Conservation (phyloP, 2,329 filamentous ascomycete genomes). For the Fusarium buxicola region DNA sequence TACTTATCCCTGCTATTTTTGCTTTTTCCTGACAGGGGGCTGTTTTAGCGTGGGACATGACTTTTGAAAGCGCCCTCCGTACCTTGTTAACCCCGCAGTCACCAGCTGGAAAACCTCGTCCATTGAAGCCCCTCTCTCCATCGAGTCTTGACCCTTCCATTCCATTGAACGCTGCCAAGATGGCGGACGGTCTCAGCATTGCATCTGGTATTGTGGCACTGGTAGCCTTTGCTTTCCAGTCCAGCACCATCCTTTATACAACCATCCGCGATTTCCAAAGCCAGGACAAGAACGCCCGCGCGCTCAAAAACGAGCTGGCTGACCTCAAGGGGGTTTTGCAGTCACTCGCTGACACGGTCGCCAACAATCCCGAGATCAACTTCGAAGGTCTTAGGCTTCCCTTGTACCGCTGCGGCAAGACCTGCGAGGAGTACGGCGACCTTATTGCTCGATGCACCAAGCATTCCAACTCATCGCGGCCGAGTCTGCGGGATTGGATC, state of each 20-base stretch:
- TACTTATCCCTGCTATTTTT: no score
- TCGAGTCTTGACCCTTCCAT: no score
- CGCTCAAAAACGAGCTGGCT: conserved; percentile 55
- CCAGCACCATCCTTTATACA: conserved; percentile 28
- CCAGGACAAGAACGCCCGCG: conserved; percentile 49
- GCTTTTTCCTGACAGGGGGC: no score
- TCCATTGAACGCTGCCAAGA: no score
- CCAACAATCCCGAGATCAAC: conserved; percentile 15
- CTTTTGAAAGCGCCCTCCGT: no score
- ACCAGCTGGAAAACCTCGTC: no score
- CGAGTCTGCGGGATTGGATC: conserved; percentile 59
- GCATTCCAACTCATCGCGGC: conserved; percentile 49
- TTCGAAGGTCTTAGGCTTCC: conserved; percentile 47
- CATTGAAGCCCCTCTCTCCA: no score
- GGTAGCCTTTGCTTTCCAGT: conserved; percentile 37
- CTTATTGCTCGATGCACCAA: conserved; percentile 51
- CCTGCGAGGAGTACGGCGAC: conserved; percentile 56
- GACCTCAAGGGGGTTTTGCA: conserved; percentile 53
- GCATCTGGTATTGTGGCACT: conserved; percentile 28
- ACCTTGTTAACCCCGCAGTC: no score
- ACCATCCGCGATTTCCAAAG: conserved; percentile 27
- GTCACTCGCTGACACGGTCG: conserved; percentile 46
- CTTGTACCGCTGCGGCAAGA: conserved; percentile 56
- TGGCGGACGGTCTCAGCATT: conserved; percentile 35
- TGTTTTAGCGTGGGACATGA: no score